phyloP scores from a whole-genome alignment of 371 early-diverging fungal genomes.

The Catenaria anguillulae region DNA sequence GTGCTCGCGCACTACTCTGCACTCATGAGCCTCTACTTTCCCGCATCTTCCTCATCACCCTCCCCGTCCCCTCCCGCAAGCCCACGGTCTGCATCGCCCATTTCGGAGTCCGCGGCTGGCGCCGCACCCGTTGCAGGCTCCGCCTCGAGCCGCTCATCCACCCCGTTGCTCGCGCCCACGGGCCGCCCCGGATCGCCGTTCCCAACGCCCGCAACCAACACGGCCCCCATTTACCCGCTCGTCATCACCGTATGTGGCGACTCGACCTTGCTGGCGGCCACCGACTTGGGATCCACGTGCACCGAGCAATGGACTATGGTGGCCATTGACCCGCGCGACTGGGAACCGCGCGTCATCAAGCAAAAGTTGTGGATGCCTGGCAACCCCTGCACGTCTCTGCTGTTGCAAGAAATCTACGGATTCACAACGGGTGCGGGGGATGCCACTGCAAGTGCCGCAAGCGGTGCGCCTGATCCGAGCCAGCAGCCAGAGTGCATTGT shows the following conservation, averaged over 20 bases:
- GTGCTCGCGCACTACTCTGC: not conserved
- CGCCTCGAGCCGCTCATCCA: too few species aligned
- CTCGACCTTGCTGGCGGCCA: not conserved
- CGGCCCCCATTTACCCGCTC: not conserved
- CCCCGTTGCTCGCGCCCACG: too few species aligned
- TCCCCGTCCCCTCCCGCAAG: not conserved
- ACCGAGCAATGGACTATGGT: not conserved
- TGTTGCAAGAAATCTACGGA: constrained; percentile 5
- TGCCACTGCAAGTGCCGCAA: not conserved
- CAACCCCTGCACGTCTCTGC: not conserved
- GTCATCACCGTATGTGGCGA: not conserved
- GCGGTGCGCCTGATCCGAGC: not conserved
- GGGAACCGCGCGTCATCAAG: not conserved
- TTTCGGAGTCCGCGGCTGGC: not conserved
- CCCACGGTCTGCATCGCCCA: not conserved
- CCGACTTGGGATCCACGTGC: too few species aligned
- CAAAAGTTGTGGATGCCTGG: not conserved
- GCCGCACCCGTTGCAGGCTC: too few species aligned
- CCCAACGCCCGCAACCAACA: too few species aligned
- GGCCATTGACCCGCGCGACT: not conserved
- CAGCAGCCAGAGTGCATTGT: constrained; percentile 30
- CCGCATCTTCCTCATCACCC: not conserved
- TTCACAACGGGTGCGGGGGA: not conserved
- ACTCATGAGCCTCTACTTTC: too few species aligned
- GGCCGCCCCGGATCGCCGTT: too few species aligned